These are phyloP conservation scores for Colletotrichum cordylinicola DNA, from an alignment of 2,329 filamentous ascomycete genomes.

Conservation along the genomic window DNA sequence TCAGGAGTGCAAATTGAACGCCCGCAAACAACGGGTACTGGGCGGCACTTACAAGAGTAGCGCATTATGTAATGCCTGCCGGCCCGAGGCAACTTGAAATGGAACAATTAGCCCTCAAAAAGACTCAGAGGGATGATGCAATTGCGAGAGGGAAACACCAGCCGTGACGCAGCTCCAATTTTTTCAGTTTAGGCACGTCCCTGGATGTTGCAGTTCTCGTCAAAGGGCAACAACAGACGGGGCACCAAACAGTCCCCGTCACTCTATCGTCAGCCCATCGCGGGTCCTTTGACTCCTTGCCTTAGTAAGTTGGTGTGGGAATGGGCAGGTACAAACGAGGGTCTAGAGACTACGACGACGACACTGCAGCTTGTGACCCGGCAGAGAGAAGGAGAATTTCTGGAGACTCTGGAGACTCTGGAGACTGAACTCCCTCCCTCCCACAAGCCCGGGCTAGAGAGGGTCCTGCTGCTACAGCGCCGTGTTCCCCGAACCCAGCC, in stretches of 20 bases:
- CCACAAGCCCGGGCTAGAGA: not conserved
- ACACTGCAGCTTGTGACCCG: not conserved
- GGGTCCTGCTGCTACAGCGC: not conserved
- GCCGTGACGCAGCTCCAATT: not conserved
- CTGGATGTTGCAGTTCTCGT: not conserved
- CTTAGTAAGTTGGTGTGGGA: not conserved
- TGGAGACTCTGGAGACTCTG: not conserved
- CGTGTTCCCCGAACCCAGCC: not conserved
- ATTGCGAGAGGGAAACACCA: not conserved
- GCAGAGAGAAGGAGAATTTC: not conserved
- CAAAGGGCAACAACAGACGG: not conserved
- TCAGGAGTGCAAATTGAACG: not conserved
- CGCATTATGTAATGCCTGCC: not conserved
- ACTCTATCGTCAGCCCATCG: not conserved
- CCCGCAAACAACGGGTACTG: not conserved
- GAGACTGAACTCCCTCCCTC: not conserved
- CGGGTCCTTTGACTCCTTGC: not conserved
- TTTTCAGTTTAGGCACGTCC: conserved; percentile 19
- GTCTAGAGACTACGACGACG: not conserved
- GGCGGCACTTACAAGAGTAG: not conserved
- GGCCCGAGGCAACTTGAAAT: not conserved
- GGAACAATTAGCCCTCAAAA: not conserved
- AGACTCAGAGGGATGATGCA: not conserved
- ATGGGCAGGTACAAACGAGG: not conserved
- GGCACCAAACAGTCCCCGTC: not conserved